Evolutionary conservation across 1,284 basidiomycete species (phyloP), one percentile per base, ranked within the genome.

Genomic region (Anthracocystis panici-leucophaei): DNA sequence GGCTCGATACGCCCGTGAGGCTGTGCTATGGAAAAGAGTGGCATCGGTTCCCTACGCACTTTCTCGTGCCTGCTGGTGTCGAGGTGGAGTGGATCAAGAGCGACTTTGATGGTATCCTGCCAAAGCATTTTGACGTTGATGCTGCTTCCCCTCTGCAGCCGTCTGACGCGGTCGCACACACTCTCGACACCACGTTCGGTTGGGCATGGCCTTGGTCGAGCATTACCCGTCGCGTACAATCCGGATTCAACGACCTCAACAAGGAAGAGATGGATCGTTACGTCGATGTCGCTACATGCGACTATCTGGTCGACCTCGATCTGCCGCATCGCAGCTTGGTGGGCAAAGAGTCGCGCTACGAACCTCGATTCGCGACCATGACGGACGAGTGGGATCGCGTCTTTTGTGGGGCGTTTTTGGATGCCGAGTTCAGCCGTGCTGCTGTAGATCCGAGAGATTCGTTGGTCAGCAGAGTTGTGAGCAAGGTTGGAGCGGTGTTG

Each of bases 11-110:
- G 84, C 64, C 72, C 3, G 50, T 78, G 16, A 38, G 74, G 25
- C 53, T 99, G 2, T 99, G 97, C 86, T 89, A 93, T 60, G 94
- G 92, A 35, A 93, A 95, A 83, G 96, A 99, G 86, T 99, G 97
- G 97, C 89, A 98, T 84, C 89, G 96, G 16, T 99, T 95, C 88
- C 94, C 95, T 0, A 90, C 92, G 1, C 92, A 92, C 84, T 98
- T 93, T 86, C 89, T 96, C 52, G 89, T 98, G 20, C 95, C 96
- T 1, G 89, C 92, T 59, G 92, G 90, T 18, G 88, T 97, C 61
- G 89, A 91, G 50, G 91, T 96, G 16, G 89, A 92, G 70, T 98
- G 94, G 87, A 88, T 98, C 83, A 91, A 93, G 87, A 94, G 92
- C 85, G 93, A 92, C 60, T 97, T 97, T 80, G 88, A 91, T 64